A percentile compares a stretch with the other conserved stretches of the same genome.
Conservation (phyloP, 768 basidiomycete species). For the Termitomyces sp. region DNA sequence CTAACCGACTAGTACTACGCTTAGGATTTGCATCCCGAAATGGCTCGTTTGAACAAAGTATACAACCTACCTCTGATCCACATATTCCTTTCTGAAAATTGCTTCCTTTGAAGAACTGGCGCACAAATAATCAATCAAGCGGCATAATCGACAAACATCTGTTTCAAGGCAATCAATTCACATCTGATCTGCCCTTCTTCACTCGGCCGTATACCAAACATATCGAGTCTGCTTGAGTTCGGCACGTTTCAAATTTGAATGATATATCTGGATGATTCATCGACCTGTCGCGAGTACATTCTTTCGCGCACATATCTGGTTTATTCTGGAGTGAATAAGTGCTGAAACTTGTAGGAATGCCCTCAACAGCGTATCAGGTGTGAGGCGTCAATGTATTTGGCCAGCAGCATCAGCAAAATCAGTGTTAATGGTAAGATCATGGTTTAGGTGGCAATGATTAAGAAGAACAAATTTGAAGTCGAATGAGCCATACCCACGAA, state of each 20-base stretch:
- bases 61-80: not conserved
- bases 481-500: slow-evolving; percentile 22
- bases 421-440: slow-evolving; percentile 25
- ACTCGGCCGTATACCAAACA: slow-evolving; percentile 9
- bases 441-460: slow-evolving; percentile 29
- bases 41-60: not conserved
- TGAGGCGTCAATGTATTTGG: slow-evolving; percentile 31
- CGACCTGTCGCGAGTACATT: slow-evolving; percentile 20
- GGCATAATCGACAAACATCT: not conserved
- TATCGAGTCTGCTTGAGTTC: not conserved
- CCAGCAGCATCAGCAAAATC: slow-evolving; percentile 28
- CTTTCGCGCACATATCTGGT: slow-evolving; percentile 25
- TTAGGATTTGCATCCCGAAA: too few species aligned
- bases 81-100: not conserved
- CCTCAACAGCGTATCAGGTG: slow-evolving; percentile 23
- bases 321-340: slow-evolving; percentile 24
- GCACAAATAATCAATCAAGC: too few species aligned
- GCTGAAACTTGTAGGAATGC: slow-evolving; percentile 20
- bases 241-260: slow-evolving; percentile 19
- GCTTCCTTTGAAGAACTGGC: not conserved
- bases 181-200: slow-evolving; percentile 12
- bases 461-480: slow-evolving; percentile 16
- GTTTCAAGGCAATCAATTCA: not conserved
- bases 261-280: slow-evolving; percentile 22
- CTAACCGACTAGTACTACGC: too few species aligned